A percentile compares a stretch with the other conserved stretches of the same genome.
Conservation (phyloP, 805 yeast species). For the Candida maesae region DNA sequence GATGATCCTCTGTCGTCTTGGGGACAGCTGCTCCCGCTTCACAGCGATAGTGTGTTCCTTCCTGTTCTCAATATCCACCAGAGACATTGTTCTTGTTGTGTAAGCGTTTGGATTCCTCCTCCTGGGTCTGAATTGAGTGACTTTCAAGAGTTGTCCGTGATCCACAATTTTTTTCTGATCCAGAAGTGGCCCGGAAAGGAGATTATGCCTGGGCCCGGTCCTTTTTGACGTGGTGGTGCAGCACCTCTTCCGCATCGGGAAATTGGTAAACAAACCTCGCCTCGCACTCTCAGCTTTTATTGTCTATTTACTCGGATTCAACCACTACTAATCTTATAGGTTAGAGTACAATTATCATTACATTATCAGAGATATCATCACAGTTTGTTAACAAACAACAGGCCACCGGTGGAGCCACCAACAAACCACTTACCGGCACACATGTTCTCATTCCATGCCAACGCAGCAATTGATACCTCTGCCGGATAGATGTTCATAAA, state of each 20-base stretch:
- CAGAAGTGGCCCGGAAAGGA: too few relatives aligned
- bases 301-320: too few relatives aligned
- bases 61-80: constrained; percentile 8
- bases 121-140: too few relatives aligned
- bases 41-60: neutral
- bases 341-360: neutral
- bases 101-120: too few relatives aligned
- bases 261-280: constrained; percentile 7
- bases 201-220: too few relatives aligned
- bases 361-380: neutral
- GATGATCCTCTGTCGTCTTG: constrained; percentile 35
- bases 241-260: constrained; percentile 4
- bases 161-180: constrained; percentile 3
- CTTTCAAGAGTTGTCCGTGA: too few relatives aligned
- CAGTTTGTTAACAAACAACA: neutral
- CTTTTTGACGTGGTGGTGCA: neutral
- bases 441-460: neutral
- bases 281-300: too few relatives aligned
- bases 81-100: constrained; percentile 4
- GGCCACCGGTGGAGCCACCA: neutral
- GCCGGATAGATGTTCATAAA: neutral
- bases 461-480: neutral
- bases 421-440: neutral
- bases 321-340: too few relatives aligned
- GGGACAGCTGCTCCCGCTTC: constrained; percentile 5